Base-by-base conservation (phyloP, 2,329 filamentous ascomycete species). In the Conoideocrella luteorostrata region DNA sequence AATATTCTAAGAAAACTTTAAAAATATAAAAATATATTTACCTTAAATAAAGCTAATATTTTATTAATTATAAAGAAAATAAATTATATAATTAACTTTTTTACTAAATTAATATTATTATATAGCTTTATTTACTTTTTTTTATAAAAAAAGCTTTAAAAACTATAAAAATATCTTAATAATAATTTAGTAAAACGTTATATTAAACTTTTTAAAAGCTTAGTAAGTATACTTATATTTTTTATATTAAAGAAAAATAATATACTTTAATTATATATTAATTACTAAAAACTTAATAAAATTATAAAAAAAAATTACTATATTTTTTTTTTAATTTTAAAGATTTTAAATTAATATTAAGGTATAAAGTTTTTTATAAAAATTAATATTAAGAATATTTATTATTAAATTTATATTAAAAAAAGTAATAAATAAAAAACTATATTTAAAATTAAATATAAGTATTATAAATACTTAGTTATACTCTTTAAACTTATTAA, bases 251-350 rank as follows among this genome's bases (percentile, higher is more conserved):
- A 48, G n/a, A 53, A 53, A 5, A 51, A 56, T 38, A 47, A 56
- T 4, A 50, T 46, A 7, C 42, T 62, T 7, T 46, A 51, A 17
- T 41, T 68, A 33, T 67, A 50, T 50, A 51, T 67, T 5, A 52
- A 68, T 44, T 69, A 67, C 48, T 37, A 52, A 41, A 46, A 26
- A 1, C 48, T 68, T 1, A 69, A 68, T 41, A 45, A 47, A 1
- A 47, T 64, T n/a, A 66, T 55, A 4, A 53, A 56, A 22, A 64
- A 66, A 49, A 54, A 67, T 45, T 40, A 52, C 1, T 62, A 62
- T 46, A 49, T 52, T 3, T 42, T 65, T 17, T 59, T 52, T 0
- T 43, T 63, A 3, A 62, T 68, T 30, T 44, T 41, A 11, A 55
- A 68, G 41, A 59, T 56, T 1, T 41, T 65, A 59, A 35, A 48